Evolutionary conservation across 768 basidiomycete species (phyloP).

Genomic region (Holtermanniella nyarrowii): DNA sequence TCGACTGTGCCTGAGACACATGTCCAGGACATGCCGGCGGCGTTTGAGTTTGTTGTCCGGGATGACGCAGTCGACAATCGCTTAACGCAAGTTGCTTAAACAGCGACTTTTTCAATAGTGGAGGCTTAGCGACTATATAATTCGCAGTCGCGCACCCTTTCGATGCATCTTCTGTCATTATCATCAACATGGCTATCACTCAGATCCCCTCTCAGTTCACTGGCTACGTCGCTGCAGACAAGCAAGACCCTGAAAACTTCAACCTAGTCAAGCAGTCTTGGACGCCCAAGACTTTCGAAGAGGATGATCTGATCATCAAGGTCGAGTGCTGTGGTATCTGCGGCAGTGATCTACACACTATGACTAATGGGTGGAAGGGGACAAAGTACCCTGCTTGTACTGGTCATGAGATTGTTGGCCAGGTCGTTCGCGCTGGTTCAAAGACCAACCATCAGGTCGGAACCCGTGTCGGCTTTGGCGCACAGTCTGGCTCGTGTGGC

Average conservation of each 20-base stretch:
- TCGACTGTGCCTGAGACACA: too few relatives aligned
- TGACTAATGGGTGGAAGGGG: slow-evolving; percentile 45
- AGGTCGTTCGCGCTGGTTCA: slow-evolving; percentile 44
- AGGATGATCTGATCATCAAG: neutral
- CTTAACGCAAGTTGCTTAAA: too few relatives aligned
- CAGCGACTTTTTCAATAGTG: too few relatives aligned
- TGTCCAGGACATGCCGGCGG: too few relatives aligned
- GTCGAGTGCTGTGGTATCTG: neutral
- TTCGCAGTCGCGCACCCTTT: too few relatives aligned
- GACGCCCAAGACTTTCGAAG: neutral
- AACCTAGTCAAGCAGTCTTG: neutral
- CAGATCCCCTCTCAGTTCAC: neutral
- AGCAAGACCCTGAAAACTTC: neutral
- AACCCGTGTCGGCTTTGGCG: slow-evolving; percentile 50
- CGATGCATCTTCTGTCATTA: too few relatives aligned
- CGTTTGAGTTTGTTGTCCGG: too few relatives aligned
- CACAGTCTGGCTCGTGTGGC: slow-evolving; percentile 51
- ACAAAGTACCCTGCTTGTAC: slow-evolving; percentile 18
- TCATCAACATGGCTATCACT: neutral
- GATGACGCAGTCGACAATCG: too few relatives aligned
- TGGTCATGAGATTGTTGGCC: slow-evolving; percentile 54
- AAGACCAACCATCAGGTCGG: slow-evolving; percentile 46
- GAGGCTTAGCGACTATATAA: too few relatives aligned
- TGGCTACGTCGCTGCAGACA: neutral
- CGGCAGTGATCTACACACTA: slow-evolving; percentile 45